These are phyloP conservation scores for Auxenochlorella protothecoides DNA, from an alignment of 139 green algal species.

Conservation along the genomic window DNA sequence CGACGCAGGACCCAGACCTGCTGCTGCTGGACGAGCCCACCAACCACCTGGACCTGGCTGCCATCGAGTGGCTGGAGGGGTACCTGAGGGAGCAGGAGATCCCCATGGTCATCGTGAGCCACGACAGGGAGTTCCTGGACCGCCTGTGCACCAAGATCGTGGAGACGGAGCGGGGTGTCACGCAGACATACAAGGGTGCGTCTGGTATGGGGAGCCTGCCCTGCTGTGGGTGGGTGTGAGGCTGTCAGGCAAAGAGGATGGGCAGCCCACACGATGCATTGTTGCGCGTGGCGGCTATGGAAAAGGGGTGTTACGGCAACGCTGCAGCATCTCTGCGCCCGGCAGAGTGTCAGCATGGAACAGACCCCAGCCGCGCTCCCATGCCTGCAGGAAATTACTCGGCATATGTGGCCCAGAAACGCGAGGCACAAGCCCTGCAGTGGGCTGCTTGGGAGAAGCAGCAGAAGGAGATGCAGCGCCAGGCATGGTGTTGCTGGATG, in stretches of 20 bases:
- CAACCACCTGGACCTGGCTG: constrained; percentile 96
- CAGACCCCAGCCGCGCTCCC: no score
- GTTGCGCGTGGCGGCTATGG: no score
- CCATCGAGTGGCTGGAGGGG: constrained; percentile 95
- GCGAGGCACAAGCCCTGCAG: constrained; percentile 59
- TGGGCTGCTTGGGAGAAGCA: constrained; percentile 88
- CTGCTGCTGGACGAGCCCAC: constrained; percentile 96
- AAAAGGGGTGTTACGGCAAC: no score
- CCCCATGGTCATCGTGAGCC: constrained; percentile 92
- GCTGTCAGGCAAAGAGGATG: no score
- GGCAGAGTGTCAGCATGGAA: background rate
- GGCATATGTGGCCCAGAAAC: constrained; percentile 37
- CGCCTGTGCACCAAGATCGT: constrained; percentile 91
- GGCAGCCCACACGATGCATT: no score
- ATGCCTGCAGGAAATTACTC: constrained; percentile 42
- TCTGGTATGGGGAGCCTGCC: constrained; percentile 9
- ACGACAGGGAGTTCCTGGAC: constrained; percentile 98
- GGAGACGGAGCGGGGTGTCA: constrained; percentile 85
- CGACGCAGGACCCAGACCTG: constrained; percentile 72
- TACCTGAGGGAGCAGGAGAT: constrained; percentile 78
- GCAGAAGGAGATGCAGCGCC: constrained; percentile 88
- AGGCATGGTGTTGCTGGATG: constrained; percentile 25
- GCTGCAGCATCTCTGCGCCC: background rate
- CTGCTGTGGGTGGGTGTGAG: background rate
- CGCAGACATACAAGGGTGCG: constrained; percentile 62